These are phyloP conservation scores for Fragaria iinumae DNA, from an alignment of 306 rosid species.

Conservation along the genomic window DNA sequence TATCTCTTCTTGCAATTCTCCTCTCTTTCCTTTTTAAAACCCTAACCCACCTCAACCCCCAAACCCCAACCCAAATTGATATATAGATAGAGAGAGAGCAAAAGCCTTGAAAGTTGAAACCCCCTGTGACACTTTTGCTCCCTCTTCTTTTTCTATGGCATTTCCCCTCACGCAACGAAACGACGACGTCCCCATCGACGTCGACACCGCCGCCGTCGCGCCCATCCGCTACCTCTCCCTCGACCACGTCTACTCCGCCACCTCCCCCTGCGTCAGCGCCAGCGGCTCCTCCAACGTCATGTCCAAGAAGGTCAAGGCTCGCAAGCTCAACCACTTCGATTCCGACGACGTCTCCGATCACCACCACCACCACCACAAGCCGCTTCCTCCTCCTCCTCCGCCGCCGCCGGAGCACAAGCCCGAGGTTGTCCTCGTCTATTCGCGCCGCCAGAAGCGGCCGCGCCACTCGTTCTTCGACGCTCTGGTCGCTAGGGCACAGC, in stretches of 20 bases:
- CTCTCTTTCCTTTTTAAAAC: background rate
- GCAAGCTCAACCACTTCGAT: constrained; percentile 46
- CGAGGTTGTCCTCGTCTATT: constrained; percentile 53
- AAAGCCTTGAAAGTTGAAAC: background rate
- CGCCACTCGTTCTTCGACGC: constrained; percentile 28
- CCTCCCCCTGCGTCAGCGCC: constrained; percentile 73
- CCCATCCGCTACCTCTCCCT: constrained; percentile 81
- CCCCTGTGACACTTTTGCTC: background rate
- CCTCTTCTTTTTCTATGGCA: constrained; percentile 27
- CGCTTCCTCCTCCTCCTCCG: background rate
- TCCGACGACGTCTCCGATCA: constrained; percentile 24
- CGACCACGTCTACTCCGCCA: constrained; percentile 88
- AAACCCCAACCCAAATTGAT: background rate
- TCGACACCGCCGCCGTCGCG: constrained; percentile 44
- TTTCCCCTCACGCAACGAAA: constrained; percentile 11
- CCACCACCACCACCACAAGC: constrained; percentile 21
- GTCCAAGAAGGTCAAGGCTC: constrained; percentile 94
- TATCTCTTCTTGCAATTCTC: background rate
- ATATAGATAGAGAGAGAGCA: constrained; percentile 11
- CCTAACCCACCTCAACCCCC: background rate
- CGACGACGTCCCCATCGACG: constrained; percentile 64
- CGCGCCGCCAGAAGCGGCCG: constrained; percentile 60
- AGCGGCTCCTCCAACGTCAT: constrained; percentile 86
- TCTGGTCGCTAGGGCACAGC: constrained; percentile 23
- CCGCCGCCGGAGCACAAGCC: constrained; percentile 22